A percentile compares a stretch with the other conserved stretches of the same genome.
phyloP scores from a whole-genome alignment of 2,329 filamentous ascomycete genomes.

The Fusarium acutatum region DNA sequence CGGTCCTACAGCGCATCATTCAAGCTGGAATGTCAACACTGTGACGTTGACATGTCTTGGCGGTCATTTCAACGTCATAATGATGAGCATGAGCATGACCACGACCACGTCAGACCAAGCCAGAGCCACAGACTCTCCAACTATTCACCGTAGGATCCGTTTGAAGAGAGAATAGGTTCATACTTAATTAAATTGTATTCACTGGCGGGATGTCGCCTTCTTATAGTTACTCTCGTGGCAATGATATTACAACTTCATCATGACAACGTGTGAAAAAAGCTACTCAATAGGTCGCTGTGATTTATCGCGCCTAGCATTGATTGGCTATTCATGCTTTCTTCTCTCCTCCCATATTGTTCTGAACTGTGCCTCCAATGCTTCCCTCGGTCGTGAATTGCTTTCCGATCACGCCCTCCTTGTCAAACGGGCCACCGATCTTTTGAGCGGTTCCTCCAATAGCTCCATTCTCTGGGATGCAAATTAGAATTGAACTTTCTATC shows the following conservation, averaged over 20 bases:
- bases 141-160: fast-evolving
- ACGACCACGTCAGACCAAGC: background rate
- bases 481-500: fast-evolving
- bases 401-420: slow-evolving; percentile 61
- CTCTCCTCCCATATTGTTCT: slow-evolving; percentile 53
- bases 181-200: fast-evolving
- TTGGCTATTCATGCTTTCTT: slow-evolving; percentile 33
- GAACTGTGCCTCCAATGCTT: slow-evolving; percentile 61
- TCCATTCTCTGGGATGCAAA: slow-evolving; percentile 49
- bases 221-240: background rate
- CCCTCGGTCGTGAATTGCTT: slow-evolving; percentile 64
- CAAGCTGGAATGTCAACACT: background rate
- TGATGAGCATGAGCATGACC: too few relatives aligned
- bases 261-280: fast-evolving
- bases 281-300: fast-evolving
- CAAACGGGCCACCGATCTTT: slow-evolving; percentile 59
- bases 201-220: background rate
- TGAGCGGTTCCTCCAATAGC: slow-evolving; percentile 60
- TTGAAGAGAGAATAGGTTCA: background rate
- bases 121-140: background rate
- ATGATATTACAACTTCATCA: background rate
- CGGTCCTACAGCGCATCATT: background rate
- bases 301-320: fast-evolving
- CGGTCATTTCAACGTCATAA: background rate
- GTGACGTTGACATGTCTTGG: background rate